Evolutionary conservation across 2,329 filamentous ascomycete genomes (phyloP).

Genomic region (Trichoderma pleuroti): DNA sequence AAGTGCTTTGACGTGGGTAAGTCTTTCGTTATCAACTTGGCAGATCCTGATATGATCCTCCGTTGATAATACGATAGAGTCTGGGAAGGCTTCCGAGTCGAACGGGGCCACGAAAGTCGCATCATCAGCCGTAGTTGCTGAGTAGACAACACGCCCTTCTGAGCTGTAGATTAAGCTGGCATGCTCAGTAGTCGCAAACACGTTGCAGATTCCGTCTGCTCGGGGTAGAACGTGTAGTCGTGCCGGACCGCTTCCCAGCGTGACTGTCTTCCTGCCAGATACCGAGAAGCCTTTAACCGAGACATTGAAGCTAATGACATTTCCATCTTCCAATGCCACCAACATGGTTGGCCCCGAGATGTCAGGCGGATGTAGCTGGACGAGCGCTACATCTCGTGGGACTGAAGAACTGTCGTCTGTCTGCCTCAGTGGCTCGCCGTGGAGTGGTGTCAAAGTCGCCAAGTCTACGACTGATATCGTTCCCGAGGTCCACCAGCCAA

Average conservation of each 20-base stretch:
- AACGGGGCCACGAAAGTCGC: slow-evolving; percentile 80
- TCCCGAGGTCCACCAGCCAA: slow-evolving; percentile 86
- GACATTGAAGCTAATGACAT: slow-evolving; percentile 78
- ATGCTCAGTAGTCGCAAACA: slow-evolving; percentile 93
- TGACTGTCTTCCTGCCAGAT: slow-evolving; percentile 72
- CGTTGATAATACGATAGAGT: slow-evolving; percentile 77
- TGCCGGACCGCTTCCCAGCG: slow-evolving; percentile 81
- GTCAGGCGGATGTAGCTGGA: slow-evolving; percentile 66
- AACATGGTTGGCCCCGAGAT: slow-evolving; percentile 69
- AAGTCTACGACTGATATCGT: slow-evolving; percentile 72
- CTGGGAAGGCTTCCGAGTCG: slow-evolving; percentile 74
- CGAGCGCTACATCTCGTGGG: slow-evolving; percentile 76
- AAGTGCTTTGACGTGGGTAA: slow-evolving; percentile 82
- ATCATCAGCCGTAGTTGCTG: slow-evolving; percentile 85
- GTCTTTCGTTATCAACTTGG: slow-evolving; percentile 75
- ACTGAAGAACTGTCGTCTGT: slow-evolving; percentile 69
- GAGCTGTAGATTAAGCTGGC: slow-evolving; percentile 89
- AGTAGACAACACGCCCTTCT: slow-evolving; percentile 86
- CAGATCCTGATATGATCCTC: slow-evolving; percentile 73
- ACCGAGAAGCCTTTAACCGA: slow-evolving; percentile 59
- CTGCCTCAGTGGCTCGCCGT: slow-evolving; percentile 58
- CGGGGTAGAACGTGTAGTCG: slow-evolving; percentile 75
- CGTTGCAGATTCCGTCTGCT: slow-evolving; percentile 64
- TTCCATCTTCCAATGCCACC: slow-evolving; percentile 87
- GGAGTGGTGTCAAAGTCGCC: slow-evolving; percentile 60